Conservation (phyloP, 371 early-diverging fungal species). For the Mortierella sp. region DNA sequence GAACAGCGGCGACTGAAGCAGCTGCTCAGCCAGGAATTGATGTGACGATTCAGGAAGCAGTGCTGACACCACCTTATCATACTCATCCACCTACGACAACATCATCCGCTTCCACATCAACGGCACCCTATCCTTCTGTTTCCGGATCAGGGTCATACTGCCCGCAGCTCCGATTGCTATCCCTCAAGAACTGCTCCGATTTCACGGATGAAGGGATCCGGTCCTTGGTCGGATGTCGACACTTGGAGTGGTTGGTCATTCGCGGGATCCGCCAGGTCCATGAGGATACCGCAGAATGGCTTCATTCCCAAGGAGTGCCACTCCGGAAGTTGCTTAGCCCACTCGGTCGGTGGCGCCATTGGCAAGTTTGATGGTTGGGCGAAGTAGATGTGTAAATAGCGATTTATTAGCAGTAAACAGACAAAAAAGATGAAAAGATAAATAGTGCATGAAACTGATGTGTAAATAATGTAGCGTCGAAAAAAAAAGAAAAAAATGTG, state of each 20-base stretch:
- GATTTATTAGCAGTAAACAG: not conserved
- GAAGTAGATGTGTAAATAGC: not conserved
- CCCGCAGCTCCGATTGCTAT: constrained; percentile 28
- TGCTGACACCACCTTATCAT: not conserved
- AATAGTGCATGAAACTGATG: not conserved
- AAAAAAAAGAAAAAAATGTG: not conserved
- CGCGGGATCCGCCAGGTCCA: constrained; percentile 42
- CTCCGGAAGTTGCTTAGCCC: constrained; percentile 39
- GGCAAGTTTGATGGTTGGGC: constrained; percentile 12
- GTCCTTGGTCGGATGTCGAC: constrained; percentile 37
- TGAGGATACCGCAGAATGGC: constrained; percentile 40
- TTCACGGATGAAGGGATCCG: constrained; percentile 36
- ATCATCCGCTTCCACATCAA: not conserved
- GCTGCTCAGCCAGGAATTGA: not conserved
- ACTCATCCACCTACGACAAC: not conserved
- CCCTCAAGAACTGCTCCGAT: constrained; percentile 45
- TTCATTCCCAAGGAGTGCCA: constrained; percentile 51
- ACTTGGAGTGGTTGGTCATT: constrained; percentile 39
- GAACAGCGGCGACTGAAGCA: not conserved
- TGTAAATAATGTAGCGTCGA: not conserved
- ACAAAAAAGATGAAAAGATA: not conserved
- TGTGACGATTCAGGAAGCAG: not conserved
- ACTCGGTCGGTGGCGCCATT: constrained; percentile 47
- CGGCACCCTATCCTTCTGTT: not conserved
- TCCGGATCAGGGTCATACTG: constrained; percentile 7